phyloP scores from a whole-genome alignment of 2,329 filamentous ascomycete genomes.

The Arthrobotrys sinensis region DNA sequence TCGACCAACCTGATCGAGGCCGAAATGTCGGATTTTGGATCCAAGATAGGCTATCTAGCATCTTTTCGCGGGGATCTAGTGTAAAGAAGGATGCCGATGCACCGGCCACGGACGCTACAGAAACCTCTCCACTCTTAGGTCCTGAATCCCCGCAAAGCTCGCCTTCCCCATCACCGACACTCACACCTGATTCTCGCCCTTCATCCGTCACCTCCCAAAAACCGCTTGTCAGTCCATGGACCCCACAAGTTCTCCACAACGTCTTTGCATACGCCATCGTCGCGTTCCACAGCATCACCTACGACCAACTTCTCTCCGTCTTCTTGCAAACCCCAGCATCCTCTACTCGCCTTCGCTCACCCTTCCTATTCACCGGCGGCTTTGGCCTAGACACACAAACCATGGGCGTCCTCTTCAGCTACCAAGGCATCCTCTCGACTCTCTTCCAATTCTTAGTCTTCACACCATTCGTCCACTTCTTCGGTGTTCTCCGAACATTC shows the following conservation, averaged over 20 bases:
- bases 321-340: conserved; percentile 80
- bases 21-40: conserved; percentile 83
- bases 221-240: conserved; percentile 77
- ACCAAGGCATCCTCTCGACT: conserved; percentile 92
- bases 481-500: conserved; percentile 87
- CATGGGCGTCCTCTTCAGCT: conserved; percentile 88
- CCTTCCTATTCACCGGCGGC: conserved; percentile 88
- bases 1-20: conserved; percentile 81
- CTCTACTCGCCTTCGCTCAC: conserved; percentile 69
- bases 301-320: conserved; percentile 92
- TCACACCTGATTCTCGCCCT: conserved; percentile 12
- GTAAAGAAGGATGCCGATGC: background rate
- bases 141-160: conserved; percentile 65
- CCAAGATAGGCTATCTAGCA: conserved; percentile 25
- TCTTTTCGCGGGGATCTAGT: background rate
- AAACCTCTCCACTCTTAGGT: conserved; percentile 63
- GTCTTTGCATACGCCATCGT: conserved; percentile 92
- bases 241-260: conserved; percentile 85
- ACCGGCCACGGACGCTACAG: background rate
- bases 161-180: conserved; percentile 58
- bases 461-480: conserved; percentile 79
- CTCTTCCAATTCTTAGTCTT: conserved; percentile 87
- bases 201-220: conserved; percentile 19
- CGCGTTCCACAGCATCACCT: conserved; percentile 87
- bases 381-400: conserved; percentile 86